These are phyloP conservation scores for Triticum timopheevii DNA, from an alignment of 176 grass and related monocot genomes.

Conservation along the genomic window DNA sequence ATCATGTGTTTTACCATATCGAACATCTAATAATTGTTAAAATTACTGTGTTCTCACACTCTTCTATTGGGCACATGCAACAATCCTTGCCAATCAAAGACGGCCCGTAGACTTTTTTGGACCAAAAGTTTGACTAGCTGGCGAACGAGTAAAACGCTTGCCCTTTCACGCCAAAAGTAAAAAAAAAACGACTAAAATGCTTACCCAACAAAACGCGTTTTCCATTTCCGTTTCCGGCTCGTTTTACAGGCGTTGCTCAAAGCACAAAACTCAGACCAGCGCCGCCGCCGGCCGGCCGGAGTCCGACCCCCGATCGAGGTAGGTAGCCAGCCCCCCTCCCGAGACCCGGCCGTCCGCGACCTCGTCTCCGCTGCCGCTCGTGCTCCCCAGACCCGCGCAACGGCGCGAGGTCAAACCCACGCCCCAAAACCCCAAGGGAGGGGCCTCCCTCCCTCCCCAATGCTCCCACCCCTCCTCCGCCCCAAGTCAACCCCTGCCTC, in stretches of 20 bases:
- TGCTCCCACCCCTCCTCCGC: slow-evolving; percentile 3
- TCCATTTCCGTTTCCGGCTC: neutral
- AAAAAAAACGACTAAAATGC: neutral
- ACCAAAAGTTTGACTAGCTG: too few relatives aligned
- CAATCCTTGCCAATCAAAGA: too few relatives aligned
- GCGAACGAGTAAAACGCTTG: too few relatives aligned
- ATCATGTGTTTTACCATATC: too few relatives aligned
- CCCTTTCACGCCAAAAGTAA: too few relatives aligned
- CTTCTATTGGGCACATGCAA: too few relatives aligned
- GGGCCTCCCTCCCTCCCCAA: neutral
- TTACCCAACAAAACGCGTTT: neutral
- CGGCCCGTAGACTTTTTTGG: too few relatives aligned
- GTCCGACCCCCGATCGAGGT: neutral
- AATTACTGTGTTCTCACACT: too few relatives aligned
- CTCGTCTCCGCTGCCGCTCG: slow-evolving; percentile 38
- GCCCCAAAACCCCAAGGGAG: neutral
- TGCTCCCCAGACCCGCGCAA: neutral
- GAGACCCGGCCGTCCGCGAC: slow-evolving; percentile 20
- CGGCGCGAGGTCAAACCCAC: slow-evolving; percentile 26
- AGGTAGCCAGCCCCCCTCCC: neutral
- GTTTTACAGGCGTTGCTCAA: neutral
- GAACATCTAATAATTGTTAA: too few relatives aligned
- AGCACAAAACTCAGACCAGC: neutral
- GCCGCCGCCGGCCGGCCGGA: neutral
- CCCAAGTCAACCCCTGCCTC: slow-evolving; percentile 29